These are phyloP conservation scores for Dictyostelium citrinum DNA, from an alignment of 78 protist genomes.

Conservation along the genomic window DNA sequence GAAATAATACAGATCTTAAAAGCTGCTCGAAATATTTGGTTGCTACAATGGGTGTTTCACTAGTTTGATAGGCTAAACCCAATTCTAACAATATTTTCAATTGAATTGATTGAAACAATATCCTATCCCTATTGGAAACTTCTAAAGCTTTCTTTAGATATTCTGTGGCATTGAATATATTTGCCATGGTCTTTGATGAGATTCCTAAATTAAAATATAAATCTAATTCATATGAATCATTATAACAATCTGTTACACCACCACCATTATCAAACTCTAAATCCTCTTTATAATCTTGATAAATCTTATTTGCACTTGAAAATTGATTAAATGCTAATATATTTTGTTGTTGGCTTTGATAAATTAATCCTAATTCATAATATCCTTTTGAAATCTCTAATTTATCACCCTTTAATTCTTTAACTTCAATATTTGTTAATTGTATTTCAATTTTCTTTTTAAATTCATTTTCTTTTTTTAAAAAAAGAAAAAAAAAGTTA, in stretches of 20 bases:
- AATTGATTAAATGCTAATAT: conserved; percentile 41
- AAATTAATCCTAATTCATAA: conserved; percentile 48
- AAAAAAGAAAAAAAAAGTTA: not conserved
- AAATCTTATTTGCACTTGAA: conserved; percentile 35
- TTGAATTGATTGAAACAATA: not conserved
- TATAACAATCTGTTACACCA: not conserved
- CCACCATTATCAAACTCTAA: conserved; percentile 19
- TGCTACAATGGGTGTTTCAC: conserved; percentile 54
- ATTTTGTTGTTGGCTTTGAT: conserved; percentile 44
- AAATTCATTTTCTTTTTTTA: conserved; percentile 25
- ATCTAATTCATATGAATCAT: conserved; percentile 24
- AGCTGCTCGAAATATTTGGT: conserved; percentile 44
- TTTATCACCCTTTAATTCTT: conserved; percentile 38
- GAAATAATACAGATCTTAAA: not conserved
- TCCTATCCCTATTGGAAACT: not conserved
- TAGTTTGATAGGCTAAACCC: conserved; percentile 34
- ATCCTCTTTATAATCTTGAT: conserved; percentile 66
- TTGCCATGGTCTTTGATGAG: conserved; percentile 53
- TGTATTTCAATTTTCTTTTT: conserved; percentile 55
- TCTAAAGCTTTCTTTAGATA: conserved; percentile 65
- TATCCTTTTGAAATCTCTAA: conserved; percentile 48
- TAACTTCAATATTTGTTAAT: conserved; percentile 1
- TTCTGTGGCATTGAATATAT: conserved; percentile 66
- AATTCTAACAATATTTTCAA: conserved; percentile 24
- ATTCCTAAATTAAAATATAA: conserved; percentile 49